Percentiles rank a stretch among this genome's conserved stretches.
phyloP scores from a whole-genome alignment of 176 grass and related monocot genomes.

The Ensete ventricosum region DNA sequence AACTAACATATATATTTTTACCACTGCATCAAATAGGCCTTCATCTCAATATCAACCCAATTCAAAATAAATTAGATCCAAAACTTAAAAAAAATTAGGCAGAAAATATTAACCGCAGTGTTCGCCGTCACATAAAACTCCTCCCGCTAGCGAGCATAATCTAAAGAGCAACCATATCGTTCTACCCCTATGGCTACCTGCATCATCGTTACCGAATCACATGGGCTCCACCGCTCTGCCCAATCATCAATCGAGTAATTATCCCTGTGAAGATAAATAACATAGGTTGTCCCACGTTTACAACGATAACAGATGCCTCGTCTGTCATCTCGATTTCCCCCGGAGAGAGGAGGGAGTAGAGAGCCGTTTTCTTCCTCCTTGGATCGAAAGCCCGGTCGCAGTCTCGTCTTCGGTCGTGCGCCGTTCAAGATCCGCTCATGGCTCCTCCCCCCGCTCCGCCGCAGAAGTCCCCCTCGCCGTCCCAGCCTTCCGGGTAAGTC shows the following conservation, averaged over 20 bases:
- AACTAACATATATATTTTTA: no score
- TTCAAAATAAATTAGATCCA: no score
- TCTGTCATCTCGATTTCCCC: no score
- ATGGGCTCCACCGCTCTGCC: not conserved
- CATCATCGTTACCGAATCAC: not conserved
- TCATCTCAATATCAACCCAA: no score
- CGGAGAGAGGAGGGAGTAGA: no score
- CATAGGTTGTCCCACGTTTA: not conserved
- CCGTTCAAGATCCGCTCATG: constrained; percentile 42
- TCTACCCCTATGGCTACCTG: not conserved
- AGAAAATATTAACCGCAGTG: no score
- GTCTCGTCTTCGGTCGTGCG: not conserved
- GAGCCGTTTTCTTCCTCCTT: not conserved
- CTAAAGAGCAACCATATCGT: no score
- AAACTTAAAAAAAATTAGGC: no score
- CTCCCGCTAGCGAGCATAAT: no score
- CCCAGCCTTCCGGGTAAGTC: constrained; percentile 69
- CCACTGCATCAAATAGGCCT: no score
- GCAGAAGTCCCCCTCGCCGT: constrained; percentile 78
- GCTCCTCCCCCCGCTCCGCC: constrained; percentile 46
- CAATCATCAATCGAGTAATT: not conserved
- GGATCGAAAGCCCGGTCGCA: not conserved
- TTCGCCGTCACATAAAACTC: no score
- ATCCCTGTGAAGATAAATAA: no score
- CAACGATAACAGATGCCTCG: not conserved